Percentiles rank a stretch among this genome's conserved stretches.
Conservation (phyloP, 2,329 filamentous ascomycete species). For the Fusarium nisikadoi region DNA sequence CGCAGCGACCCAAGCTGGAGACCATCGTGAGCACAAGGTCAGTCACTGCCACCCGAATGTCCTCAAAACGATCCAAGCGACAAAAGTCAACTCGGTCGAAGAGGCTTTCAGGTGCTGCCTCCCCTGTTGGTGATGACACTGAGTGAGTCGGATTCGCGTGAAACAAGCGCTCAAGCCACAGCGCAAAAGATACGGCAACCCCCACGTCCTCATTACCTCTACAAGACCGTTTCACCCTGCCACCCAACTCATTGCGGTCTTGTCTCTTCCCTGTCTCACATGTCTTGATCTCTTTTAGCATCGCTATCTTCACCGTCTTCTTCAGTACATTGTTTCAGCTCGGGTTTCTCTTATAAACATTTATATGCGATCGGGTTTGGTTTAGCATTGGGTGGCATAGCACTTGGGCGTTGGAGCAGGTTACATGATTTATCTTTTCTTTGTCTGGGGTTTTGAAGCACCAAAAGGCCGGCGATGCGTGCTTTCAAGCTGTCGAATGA, state of each 20-base stretch:
- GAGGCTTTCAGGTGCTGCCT: slow-evolving; percentile 47
- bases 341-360: slow-evolving; percentile 37
- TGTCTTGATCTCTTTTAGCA: slow-evolving; percentile 10
- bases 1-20: slow-evolving; percentile 57
- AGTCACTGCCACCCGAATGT: slow-evolving; percentile 42
- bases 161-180: slow-evolving; percentile 24
- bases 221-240: slow-evolving; percentile 20
- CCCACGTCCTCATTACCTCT: slow-evolving; percentile 17
- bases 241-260: slow-evolving; percentile 7
- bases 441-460: slow-evolving; percentile 13
- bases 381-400: slow-evolving; percentile 43
- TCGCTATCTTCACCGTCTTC: slow-evolving; percentile 18
- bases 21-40: slow-evolving; percentile 59
- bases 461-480: slow-evolving; percentile 30
- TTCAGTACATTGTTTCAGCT: slow-evolving; percentile 29
- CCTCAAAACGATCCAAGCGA: slow-evolving; percentile 46
- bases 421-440: slow-evolving; percentile 33
- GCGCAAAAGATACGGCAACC: slow-evolving; percentile 12
- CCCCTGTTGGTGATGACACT: slow-evolving; percentile 52
- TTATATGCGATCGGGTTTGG: slow-evolving; percentile 33
- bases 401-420: slow-evolving; percentile 38
- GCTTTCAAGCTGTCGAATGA: slow-evolving; percentile 23
- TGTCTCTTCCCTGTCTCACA: slow-evolving; percentile 16
- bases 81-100: slow-evolving; percentile 46
- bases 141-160: slow-evolving; percentile 41